Conservation (phyloP, 495 filamentous ascomycete species). For the Xylaria flabelliformis region DNA sequence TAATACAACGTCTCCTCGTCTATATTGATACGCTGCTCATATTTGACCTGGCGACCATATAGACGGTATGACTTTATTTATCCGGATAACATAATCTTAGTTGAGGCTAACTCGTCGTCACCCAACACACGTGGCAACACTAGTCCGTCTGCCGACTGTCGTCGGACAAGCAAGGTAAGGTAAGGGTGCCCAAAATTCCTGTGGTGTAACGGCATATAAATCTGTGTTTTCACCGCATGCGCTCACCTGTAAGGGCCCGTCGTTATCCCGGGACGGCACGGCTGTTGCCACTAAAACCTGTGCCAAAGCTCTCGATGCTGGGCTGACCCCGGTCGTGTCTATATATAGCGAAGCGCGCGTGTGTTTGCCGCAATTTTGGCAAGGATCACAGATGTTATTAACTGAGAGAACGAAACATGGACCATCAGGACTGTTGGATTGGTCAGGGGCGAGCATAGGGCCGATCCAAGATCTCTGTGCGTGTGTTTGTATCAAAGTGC, state of each 20-base stretch:
- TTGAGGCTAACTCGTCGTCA: constrained; percentile 23
- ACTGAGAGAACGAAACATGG: constrained; percentile 2
- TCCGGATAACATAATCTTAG: not conserved
- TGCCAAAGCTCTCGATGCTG: constrained; percentile 11
- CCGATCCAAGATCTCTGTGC: not conserved
- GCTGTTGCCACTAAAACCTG: not conserved
- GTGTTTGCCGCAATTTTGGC: constrained; percentile 23
- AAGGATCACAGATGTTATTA: not conserved
- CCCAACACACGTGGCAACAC: constrained; percentile 25
- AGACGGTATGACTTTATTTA: not conserved
- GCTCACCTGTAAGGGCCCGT: constrained; percentile 26
- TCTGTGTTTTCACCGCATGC: constrained; percentile 6
- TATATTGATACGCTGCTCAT: not conserved
- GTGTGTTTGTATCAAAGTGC: not conserved
- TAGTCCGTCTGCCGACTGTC: not conserved
- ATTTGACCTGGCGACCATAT: not conserved
- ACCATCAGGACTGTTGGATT: not conserved
- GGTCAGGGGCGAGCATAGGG: not conserved
- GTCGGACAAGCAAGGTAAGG: constrained; percentile 15
- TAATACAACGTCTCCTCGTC: not conserved
- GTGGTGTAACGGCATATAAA: constrained; percentile 18
- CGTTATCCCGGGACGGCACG: constrained; percentile 6
- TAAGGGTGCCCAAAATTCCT: constrained; percentile 22
- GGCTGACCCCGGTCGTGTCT: constrained; percentile 2
- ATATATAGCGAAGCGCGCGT: constrained; percentile 24